Evolutionary conservation across 352 stramenopile species (phyloP).

Genomic region (Phytophthora tentaculata): DNA sequence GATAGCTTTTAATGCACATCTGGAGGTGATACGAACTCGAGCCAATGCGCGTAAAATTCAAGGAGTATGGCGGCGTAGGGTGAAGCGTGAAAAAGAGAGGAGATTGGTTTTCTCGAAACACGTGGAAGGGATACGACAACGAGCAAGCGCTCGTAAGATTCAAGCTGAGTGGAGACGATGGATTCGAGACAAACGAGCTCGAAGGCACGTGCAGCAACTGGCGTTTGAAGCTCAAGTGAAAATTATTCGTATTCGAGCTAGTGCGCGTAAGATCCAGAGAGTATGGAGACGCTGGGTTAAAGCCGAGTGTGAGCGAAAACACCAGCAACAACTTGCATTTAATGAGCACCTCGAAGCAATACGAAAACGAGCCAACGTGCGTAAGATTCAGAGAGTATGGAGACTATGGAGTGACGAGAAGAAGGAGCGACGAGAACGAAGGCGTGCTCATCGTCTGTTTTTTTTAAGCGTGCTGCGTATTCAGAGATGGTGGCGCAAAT

Average conservation of each 20-base stretch:
- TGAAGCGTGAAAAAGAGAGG: not conserved
- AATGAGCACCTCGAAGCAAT: conserved; percentile 8
- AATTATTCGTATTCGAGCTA: not conserved
- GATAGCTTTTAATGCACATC: not conserved
- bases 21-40: conserved; percentile 12
- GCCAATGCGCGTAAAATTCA: conserved; percentile 25
- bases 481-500: conserved; percentile 30
- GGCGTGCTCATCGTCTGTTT: conserved; percentile 1
- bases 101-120: conserved; percentile 3
- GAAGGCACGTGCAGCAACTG: conserved; percentile 8
- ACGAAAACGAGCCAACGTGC: conserved; percentile 3
- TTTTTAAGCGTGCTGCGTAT: conserved; percentile 18
- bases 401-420: conserved; percentile 5
- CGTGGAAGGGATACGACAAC: conserved; percentile 10
- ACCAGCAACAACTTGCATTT: conserved; percentile 2
- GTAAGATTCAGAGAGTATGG: conserved; percentile 24
- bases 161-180: conserved; percentile 20
- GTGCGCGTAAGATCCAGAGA: conserved; percentile 14
- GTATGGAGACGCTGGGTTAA: conserved; percentile 1
- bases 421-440: conserved; percentile 5
- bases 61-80: conserved; percentile 14
- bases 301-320: conserved; percentile 5
- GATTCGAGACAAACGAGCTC: not conserved
- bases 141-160: conserved; percentile 24
- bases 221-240: conserved; percentile 2